Base-by-base conservation (phyloP, 129 eudicot genomes). In the Flaveria robusta region DNA sequence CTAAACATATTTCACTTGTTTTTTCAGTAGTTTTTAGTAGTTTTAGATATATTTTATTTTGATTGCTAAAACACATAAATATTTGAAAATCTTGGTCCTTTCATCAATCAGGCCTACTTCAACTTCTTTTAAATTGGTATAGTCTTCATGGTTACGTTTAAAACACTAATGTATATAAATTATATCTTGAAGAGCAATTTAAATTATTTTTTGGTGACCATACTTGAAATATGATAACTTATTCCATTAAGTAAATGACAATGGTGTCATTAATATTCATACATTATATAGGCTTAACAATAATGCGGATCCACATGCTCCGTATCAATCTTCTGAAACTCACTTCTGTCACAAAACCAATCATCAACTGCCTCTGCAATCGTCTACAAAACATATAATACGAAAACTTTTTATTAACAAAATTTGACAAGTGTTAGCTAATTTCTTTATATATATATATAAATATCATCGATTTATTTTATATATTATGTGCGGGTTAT, bases 321-420 rank as follows among this genome's bases (percentile, higher is more conserved):
- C 31, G 15, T 18, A 66, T 85, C 89, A 19, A 76, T 52, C 81
- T 65, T 23, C 19, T 43, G 66, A 24, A 77, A 75, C 39, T 46
- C 43, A 13, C 20, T 64, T 27, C 63, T 66, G 31, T 82, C 86
- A 27, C 46, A 70, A 65, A 22, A 85, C 86, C 89, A 85, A 18
- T 85, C 89, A 27, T 81, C 89, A 46, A 85, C 86, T 7, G 69
- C 84, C 39, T 77, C 82, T 12, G 74, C 74, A 7, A 86, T 77
- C 10, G 73, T 50, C 83, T 80, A 67, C 49, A 66, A 14, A 3
- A 16, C 16, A 60, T 22, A 66, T 5, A 11, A 31, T 66, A 45
- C 54, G 23, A 43, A 8, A 9, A 11, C 13, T 43, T 43, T 68
- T 66, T 31, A 22, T 15, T 14, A 47, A 7, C 29, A 39, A 31